Percentiles rank a stretch among this genome's conserved stretches.
phyloP scores from a whole-genome alignment of 2,329 filamentous ascomycete genomes.

The Ramichloridium luteum region DNA sequence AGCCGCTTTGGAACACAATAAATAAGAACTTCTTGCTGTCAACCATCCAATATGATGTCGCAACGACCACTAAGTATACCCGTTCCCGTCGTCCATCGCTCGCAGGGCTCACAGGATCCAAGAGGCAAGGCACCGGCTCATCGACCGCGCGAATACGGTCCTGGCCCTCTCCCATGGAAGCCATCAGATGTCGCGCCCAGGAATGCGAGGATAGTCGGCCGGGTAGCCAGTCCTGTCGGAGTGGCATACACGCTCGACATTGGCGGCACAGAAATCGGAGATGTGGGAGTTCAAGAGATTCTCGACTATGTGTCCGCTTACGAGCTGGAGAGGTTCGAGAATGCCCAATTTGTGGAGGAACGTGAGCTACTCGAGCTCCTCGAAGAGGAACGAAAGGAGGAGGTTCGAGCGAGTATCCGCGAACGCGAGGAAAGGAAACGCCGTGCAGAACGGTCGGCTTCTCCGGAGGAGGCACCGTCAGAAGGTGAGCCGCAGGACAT shows the following conservation, averaged over 20 bases:
- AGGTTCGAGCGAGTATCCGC: conserved; percentile 8
- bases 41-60: no score
- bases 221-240: conserved; percentile 11
- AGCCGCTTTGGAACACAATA: no score
- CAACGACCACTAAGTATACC: no score
- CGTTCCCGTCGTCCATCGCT: no score
- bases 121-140: no score
- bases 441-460: conserved; percentile 13
- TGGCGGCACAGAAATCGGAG: conserved; percentile 15
- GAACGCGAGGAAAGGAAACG: conserved; percentile 8
- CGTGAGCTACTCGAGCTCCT: conserved; percentile 11
- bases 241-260: conserved; percentile 20
- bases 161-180: conserved; percentile 15
- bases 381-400: conserved; percentile 7
- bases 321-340: conserved; percentile 24
- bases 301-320: conserved; percentile 24
- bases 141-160: no score
- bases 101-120: no score
- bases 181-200: conserved; percentile 18
- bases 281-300: conserved; percentile 21
- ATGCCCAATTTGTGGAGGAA: conserved; percentile 20
- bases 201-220: conserved; percentile 17
- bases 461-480: not conserved
- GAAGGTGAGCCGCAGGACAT: not conserved
- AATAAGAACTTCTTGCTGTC: no score